phyloP scores from a whole-genome alignment of 208 protist species.

The Trypanosoma mega region DNA sequence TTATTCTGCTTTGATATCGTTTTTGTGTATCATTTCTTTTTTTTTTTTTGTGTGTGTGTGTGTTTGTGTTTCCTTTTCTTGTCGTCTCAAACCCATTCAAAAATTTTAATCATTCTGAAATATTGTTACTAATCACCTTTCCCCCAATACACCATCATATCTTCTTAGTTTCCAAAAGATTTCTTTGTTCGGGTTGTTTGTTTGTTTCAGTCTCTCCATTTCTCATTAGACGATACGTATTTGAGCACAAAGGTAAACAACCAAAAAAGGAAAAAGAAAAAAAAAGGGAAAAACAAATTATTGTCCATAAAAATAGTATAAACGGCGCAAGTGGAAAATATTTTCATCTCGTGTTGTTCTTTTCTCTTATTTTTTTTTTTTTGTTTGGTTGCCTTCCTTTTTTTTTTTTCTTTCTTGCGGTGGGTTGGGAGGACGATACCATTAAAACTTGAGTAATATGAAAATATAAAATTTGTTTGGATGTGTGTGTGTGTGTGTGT shows the following conservation, averaged over 20 bases:
- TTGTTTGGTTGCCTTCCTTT: background rate
- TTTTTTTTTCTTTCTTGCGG: slow-evolving; percentile 12
- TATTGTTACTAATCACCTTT: background rate
- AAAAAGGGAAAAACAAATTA: slow-evolving; percentile 5
- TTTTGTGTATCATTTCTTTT: too few relatives aligned
- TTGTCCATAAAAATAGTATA: background rate
- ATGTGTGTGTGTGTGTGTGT: too few relatives aligned
- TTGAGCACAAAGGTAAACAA: background rate
- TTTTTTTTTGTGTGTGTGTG: too few relatives aligned
- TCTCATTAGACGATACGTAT: background rate
- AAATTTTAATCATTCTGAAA: too few relatives aligned
- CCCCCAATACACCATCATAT: background rate
- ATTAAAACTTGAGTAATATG: slow-evolving; percentile 15
- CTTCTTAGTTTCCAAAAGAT: background rate
- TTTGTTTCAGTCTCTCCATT: background rate
- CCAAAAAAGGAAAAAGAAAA: slow-evolving; percentile 9
- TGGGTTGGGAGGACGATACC: slow-evolving; percentile 9
- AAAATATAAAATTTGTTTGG: too few relatives aligned
- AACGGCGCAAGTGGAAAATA: background rate
- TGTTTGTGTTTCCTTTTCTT: too few relatives aligned
- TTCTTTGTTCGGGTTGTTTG: background rate
- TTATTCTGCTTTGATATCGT: too few relatives aligned
- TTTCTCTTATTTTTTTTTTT: background rate
- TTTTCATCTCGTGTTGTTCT: background rate
- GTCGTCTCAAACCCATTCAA: too few relatives aligned